Conservation (phyloP, 257 asterid species). For the Nicotiana knightiana region DNA sequence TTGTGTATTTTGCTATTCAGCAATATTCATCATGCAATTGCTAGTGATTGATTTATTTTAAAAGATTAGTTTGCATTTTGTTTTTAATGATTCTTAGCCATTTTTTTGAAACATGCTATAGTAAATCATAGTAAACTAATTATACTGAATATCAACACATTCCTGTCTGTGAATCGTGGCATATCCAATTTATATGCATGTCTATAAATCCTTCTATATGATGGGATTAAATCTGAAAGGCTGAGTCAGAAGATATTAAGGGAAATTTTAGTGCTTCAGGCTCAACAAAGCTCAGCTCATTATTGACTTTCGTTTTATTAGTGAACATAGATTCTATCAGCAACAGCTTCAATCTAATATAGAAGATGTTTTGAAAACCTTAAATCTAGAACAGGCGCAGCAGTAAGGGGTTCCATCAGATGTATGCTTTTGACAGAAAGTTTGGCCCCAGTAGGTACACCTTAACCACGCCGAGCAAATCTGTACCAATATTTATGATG, state of each 20-base stretch:
- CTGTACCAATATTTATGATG: slow-evolving; percentile 2
- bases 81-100: not conserved
- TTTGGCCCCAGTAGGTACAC: slow-evolving; percentile 4
- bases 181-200: not conserved
- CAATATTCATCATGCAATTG: too few relatives aligned
- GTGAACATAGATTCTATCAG: not conserved
- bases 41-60: too few relatives aligned
- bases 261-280: not conserved
- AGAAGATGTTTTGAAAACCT: not conserved
- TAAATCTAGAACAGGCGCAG: slow-evolving; percentile 7
- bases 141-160: not conserved
- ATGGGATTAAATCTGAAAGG: not conserved
- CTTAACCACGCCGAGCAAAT: not conserved
- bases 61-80: too few relatives aligned
- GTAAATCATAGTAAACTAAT: not conserved
- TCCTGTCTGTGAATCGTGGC: not conserved
- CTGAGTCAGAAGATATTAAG: not conserved
- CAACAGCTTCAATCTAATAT: not conserved
- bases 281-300: not conserved
- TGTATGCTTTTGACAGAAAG: not conserved
- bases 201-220: not conserved
- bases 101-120: not conserved
- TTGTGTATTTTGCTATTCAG: not conserved
- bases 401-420: slow-evolving; percentile 1
- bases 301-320: not conserved